Percentiles rank a stretch among this genome's conserved stretches.
phyloP scores from a whole-genome alignment of 225 moss, liverwort and hornwort genomes.

The Neckera pumila region DNA sequence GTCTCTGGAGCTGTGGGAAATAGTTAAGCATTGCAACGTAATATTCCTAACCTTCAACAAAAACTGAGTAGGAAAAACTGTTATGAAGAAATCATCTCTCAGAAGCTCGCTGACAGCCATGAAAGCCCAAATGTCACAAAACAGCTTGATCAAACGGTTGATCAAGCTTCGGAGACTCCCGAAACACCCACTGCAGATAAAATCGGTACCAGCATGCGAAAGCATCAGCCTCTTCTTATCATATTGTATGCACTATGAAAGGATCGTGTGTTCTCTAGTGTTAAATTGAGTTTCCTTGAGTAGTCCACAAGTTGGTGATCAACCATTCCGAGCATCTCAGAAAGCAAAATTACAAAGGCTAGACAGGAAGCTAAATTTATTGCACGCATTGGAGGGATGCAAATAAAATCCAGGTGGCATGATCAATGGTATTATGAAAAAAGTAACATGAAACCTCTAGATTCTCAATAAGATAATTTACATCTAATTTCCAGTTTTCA shows the following conservation, averaged over 20 bases:
- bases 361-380: neutral
- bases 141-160: neutral
- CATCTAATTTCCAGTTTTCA: neutral
- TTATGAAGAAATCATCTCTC: neutral
- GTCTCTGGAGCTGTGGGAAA: neutral
- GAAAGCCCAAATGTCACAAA: neutral
- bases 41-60: neutral
- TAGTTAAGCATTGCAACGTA: neutral
- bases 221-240: neutral
- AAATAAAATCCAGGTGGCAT: neutral
- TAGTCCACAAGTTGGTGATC: neutral
- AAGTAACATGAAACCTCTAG: neutral
- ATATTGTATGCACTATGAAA: neutral
- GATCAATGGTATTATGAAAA: neutral
- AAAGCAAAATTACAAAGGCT: neutral
- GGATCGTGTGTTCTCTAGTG: neutral
- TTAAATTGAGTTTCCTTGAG: neutral
- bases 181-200: neutral
- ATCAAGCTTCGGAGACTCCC: neutral
- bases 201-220: neutral
- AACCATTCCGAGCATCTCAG: neutral
- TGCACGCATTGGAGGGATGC: neutral
- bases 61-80: neutral
- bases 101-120: conserved; percentile 11
- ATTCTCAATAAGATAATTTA: neutral